Percentiles rank a stretch among this genome's conserved stretches.
Conservation (phyloP, 2,329 filamentous ascomycete genomes). For the Verticillium nubilum region DNA sequence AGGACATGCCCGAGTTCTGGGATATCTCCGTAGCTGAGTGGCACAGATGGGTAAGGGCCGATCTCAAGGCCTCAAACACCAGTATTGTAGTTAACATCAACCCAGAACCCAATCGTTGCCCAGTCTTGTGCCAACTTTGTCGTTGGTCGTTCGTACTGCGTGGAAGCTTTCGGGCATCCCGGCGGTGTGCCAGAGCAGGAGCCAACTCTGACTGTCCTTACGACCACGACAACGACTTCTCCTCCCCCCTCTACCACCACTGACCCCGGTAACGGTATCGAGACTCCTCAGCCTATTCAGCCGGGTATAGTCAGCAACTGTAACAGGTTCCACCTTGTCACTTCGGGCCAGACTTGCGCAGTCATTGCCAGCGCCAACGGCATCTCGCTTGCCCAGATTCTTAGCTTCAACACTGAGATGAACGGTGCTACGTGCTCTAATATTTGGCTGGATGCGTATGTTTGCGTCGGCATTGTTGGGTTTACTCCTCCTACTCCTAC, state of each 20-base stretch:
- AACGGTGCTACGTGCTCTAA: constrained; percentile 6
- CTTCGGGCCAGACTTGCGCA: constrained; percentile 15
- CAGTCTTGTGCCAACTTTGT: background rate
- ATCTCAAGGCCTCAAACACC: background rate
- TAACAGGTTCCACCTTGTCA: constrained; percentile 19
- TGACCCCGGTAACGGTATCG: constrained; percentile 7
- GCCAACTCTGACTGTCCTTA: background rate
- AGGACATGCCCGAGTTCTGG: background rate
- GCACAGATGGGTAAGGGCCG: constrained; percentile 4
- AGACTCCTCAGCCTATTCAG: constrained; percentile 2
- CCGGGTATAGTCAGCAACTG: constrained; percentile 15
- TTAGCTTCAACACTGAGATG: constrained; percentile 15
- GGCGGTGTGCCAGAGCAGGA: background rate
- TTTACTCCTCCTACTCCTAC: background rate
- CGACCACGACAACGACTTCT: constrained; percentile 9
- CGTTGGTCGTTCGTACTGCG: constrained; percentile 1
- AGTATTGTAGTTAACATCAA: background rate
- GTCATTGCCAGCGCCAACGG: constrained; percentile 15
- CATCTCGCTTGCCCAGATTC: constrained; percentile 18
- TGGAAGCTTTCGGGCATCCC: constrained; percentile 2
- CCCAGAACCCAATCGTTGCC: constrained; percentile 3
- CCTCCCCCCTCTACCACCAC: constrained; percentile 1
- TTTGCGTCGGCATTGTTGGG: constrained; percentile 10
- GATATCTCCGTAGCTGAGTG: constrained; percentile 1
- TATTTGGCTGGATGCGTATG: constrained; percentile 9